phyloP scores from a whole-genome alignment of 1,284 basidiomycete genomes.

The Lentinula novae-zelandiae region DNA sequence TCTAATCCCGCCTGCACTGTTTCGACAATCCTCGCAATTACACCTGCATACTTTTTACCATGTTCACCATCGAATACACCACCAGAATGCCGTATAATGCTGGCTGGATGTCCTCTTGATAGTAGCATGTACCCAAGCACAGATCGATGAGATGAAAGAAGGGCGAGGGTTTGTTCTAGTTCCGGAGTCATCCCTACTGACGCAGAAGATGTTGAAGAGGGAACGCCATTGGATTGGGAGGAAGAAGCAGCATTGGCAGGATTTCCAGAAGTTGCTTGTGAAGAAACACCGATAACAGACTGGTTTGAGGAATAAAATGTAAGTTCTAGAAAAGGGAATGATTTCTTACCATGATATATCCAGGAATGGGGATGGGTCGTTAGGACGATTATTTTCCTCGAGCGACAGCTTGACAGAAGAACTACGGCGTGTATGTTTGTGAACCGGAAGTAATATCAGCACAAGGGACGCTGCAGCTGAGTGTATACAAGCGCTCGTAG shows the following conservation, averaged over 20 bases:
- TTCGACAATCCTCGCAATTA: constrained; percentile 77
- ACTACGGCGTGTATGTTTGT: no score
- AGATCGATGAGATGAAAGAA: constrained; percentile 77
- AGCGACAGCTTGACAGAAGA: no score
- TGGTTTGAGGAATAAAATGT: neutral
- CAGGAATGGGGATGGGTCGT: neutral
- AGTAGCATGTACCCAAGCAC: constrained; percentile 88
- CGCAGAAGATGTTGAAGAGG: constrained; percentile 14
- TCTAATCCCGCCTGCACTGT: constrained; percentile 71
- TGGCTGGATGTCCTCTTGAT: constrained; percentile 58
- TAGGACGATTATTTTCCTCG: no score
- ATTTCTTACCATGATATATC: constrained; percentile 5
- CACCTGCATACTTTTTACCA: constrained; percentile 75
- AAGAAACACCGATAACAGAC: constrained; percentile 7
- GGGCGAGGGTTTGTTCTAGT: constrained; percentile 71
- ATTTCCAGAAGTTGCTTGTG: constrained; percentile 13
- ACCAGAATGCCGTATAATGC: constrained; percentile 81
- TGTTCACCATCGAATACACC: constrained; percentile 86
- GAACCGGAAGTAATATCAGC: no score
- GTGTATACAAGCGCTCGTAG: no score
- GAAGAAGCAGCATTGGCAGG: constrained; percentile 21
- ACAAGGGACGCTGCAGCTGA: no score
- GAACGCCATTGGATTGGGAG: constrained; percentile 21
- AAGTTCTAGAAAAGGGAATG: neutral
- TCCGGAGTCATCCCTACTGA: constrained; percentile 48